Evolutionary conservation across 805 yeast species (phyloP).

Genomic region (Schwanniomyces sp.): DNA sequence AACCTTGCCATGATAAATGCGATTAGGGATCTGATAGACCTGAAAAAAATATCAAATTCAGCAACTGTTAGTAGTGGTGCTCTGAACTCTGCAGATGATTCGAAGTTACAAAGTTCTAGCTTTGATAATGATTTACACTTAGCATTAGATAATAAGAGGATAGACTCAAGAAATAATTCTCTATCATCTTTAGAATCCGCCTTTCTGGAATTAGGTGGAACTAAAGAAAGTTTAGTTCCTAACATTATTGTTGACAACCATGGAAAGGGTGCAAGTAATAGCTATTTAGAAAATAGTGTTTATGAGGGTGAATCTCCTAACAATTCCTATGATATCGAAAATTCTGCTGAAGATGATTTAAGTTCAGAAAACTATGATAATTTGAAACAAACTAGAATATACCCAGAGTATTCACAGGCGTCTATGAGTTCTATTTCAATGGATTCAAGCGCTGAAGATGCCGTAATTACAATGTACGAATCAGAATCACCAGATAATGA

Average conservation of each 20-base stretch:
- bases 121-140: neutral
- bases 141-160: neutral
- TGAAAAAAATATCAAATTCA: constrained; percentile 22
- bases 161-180: constrained; percentile 15
- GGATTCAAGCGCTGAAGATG: neutral
- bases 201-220: constrained; percentile 13
- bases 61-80: neutral
- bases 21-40: constrained; percentile 37
- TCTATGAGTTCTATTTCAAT: neutral
- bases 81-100: constrained; percentile 4
- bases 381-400: neutral
- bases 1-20: constrained; percentile 26
- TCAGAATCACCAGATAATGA: neutral
- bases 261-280: neutral
- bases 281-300: neutral
- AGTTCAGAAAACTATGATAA: neutral
- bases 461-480: neutral
- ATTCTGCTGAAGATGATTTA: neutral
- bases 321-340: neutral
- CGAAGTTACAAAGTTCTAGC: neutral
- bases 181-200: constrained; percentile 26
- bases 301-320: neutral
- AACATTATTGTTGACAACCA: neutral
- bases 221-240: neutral
- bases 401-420: neutral